A percentile compares a stretch with the other conserved stretches of the same genome.
phyloP scores from a whole-genome alignment of 1,284 basidiomycete genomes.

The Pterulicium gracile region DNA sequence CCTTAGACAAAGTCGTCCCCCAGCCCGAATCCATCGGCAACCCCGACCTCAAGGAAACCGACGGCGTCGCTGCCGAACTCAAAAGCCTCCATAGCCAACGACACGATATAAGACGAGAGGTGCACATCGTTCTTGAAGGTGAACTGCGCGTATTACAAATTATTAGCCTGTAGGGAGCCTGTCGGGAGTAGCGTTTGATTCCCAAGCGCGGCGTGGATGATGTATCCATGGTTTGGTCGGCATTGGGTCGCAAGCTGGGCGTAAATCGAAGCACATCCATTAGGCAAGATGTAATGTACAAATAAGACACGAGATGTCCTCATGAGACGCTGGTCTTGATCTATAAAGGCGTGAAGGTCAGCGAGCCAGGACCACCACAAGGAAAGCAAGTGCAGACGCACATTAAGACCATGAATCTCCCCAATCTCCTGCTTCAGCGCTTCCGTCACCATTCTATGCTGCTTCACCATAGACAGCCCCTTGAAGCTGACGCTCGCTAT shows the following conservation, averaged over 20 bases:
- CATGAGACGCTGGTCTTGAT: too few relatives aligned
- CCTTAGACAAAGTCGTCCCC: too few relatives aligned
- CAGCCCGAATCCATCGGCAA: background rate
- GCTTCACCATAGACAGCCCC: conserved; percentile 82
- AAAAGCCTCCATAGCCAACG: background rate
- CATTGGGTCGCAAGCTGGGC: too few relatives aligned
- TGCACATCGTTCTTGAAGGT: too few relatives aligned
- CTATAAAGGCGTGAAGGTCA: background rate
- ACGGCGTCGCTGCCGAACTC: background rate
- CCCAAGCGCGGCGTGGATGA: too few relatives aligned
- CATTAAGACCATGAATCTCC: conserved; percentile 92
- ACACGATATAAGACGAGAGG: background rate
- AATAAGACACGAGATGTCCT: too few relatives aligned
- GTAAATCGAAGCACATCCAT: too few relatives aligned
- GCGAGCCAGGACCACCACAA: background rate
- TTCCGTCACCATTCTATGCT: conserved; percentile 87
- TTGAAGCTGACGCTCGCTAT: conserved; percentile 82
- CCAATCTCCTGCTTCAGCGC: conserved; percentile 85
- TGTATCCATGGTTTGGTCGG: too few relatives aligned
- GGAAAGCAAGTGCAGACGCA: conserved; percentile 24
- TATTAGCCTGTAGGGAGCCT: too few relatives aligned
- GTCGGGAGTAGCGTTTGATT: too few relatives aligned
- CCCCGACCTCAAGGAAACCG: background rate
- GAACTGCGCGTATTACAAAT: too few relatives aligned
- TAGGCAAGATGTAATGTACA: too few relatives aligned